Conservation (phyloP, 129 eudicot species). For the Centrapalus pauciflorus region DNA sequence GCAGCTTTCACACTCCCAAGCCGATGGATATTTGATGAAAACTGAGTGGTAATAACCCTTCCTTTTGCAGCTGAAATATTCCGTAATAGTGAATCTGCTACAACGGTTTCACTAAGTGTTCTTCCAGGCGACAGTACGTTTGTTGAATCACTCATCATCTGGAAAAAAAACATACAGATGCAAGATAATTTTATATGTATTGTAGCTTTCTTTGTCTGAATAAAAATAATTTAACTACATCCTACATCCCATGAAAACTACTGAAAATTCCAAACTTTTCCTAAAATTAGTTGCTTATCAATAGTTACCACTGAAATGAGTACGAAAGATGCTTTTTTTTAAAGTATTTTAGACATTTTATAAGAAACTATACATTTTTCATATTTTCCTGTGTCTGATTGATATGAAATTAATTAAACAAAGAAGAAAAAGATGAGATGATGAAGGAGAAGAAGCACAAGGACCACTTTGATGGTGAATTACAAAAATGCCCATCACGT, state of each 20-base stretch:
- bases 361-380: neutral
- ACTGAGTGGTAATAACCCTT: conserved; percentile 93
- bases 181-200: neutral
- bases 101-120: conserved; percentile 88
- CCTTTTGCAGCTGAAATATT: conserved; percentile 86
- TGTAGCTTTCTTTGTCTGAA: neutral
- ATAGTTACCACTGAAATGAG: neutral
- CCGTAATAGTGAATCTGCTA: conserved; percentile 79
- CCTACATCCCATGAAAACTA: neutral
- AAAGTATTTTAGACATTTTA: neutral
- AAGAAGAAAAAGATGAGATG: too few species aligned
- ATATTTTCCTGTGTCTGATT: too few species aligned
- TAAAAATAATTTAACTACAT: conserved; percentile 6
- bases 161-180: conserved; percentile 17
- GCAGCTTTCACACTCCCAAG: conserved; percentile 99
- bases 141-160: conserved; percentile 99
- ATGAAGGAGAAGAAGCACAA: too few species aligned
- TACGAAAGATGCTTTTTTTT: neutral
- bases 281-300: neutral
- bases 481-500: too few species aligned
- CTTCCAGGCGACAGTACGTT: conserved; percentile 96
- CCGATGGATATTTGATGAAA: conserved; percentile 96
- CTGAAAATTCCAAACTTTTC: neutral
- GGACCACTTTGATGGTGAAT: too few species aligned
- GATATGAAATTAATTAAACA: too few species aligned